A percentile compares a stretch with the other conserved stretches of the same genome.
Conservation (phyloP, 2,329 filamentous ascomycete genomes). For the Tolypocladium ophioglossoides region DNA sequence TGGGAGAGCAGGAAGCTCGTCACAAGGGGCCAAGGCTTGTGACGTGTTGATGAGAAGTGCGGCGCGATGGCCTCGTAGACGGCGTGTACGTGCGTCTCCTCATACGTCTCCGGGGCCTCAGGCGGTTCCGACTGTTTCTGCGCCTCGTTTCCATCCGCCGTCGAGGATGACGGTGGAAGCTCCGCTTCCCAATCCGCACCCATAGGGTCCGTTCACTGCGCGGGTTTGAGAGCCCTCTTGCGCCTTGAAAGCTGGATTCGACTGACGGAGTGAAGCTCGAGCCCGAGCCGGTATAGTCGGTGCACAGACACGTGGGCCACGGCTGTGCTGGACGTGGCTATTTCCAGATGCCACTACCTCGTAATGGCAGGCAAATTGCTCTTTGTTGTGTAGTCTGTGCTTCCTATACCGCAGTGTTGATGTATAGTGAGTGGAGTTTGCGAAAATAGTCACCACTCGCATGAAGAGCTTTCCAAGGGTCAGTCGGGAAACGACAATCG, state of each 20-base stretch:
- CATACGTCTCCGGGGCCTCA: constrained; percentile 50
- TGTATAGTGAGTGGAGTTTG: neutral
- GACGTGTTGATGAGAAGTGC: constrained; percentile 71
- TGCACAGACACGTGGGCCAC: neutral
- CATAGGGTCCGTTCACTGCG: too few relatives aligned
- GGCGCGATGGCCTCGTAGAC: constrained; percentile 84
- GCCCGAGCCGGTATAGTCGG: neutral
- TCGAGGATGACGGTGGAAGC: neutral
- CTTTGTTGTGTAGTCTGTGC: neutral
- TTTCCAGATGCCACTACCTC: neutral
- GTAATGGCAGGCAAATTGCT: too few relatives aligned
- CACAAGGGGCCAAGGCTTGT: constrained; percentile 88
- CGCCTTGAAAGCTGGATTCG: neutral
- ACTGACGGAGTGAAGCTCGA: neutral
- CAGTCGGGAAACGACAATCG: neutral
- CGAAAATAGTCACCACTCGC: neutral
- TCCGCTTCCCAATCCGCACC: neutral
- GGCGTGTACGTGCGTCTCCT: constrained; percentile 76
- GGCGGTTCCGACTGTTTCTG: constrained; percentile 7
- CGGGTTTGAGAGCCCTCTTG: neutral
- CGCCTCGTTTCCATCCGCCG: neutral
- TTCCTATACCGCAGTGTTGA: neutral
- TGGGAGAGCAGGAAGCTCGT: constrained; percentile 62
- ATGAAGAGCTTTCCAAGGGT: neutral
- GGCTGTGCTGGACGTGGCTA: neutral